phyloP scores from a whole-genome alignment of 371 early-diverging fungal genomes.

The Lichtheimia hyalospora region DNA sequence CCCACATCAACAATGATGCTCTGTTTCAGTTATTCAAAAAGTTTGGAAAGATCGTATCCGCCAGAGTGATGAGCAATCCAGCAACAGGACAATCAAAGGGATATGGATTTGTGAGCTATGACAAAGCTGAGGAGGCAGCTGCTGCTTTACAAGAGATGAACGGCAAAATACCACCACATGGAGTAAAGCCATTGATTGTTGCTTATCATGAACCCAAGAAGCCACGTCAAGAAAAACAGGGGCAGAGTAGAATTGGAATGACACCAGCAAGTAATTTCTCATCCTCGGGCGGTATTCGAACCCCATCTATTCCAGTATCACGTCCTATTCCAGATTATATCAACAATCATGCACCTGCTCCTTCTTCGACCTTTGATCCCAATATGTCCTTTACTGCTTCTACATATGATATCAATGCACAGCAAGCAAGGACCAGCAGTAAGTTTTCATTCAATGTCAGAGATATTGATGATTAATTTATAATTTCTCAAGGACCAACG shows the following conservation, averaged over 20 bases:
- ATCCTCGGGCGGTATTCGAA: too few species aligned
- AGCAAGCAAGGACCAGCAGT: neutral
- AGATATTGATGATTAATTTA: too few species aligned
- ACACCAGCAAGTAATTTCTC: too few species aligned
- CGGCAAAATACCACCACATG: conserved; percentile 19
- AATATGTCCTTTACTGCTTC: conserved; percentile 1
- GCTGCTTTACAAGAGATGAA: conserved; percentile 39
- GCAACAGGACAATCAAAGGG: conserved; percentile 43
- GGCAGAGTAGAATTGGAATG: conserved; percentile 5
- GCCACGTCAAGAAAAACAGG: conserved; percentile 27
- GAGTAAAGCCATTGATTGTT: conserved; percentile 32
- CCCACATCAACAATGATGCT: conserved; percentile 29
- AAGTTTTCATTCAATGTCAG: too few species aligned
- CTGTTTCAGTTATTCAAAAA: conserved; percentile 35
- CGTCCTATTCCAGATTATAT: conserved; percentile 10
- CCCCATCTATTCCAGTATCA: neutral
- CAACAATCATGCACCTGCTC: conserved; percentile 10
- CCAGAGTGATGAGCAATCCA: conserved; percentile 41
- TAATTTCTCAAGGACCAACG: conserved; percentile 5
- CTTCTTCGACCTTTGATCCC: neutral
- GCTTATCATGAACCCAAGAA: conserved; percentile 51
- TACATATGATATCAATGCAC: conserved; percentile 12
- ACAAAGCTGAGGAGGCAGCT: conserved; percentile 34
- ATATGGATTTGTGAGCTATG: conserved; percentile 43
- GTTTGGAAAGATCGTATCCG: conserved; percentile 42